Percentiles rank a stretch among this genome's conserved stretches.
phyloP scores from a whole-genome alignment of 129 eudicot species.

The Smallanthus sonchifolius region DNA sequence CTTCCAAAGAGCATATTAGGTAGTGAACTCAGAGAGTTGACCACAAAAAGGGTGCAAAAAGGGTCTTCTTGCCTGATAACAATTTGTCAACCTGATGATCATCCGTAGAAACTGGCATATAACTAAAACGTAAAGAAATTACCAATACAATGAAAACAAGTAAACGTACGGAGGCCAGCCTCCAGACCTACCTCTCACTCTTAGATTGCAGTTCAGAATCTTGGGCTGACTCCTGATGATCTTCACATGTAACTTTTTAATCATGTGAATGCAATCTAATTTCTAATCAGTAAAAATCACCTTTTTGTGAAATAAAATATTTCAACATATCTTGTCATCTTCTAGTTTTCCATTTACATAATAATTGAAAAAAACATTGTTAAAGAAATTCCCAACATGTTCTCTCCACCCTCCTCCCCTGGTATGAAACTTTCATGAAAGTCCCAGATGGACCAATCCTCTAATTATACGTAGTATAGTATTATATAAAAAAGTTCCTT shows the following conservation, averaged over 20 bases:
- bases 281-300: background rate
- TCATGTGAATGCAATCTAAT: constrained; percentile 1
- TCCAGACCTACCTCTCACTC: background rate
- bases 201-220: background rate
- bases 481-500: background rate
- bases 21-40: too few relatives aligned
- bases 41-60: too few relatives aligned
- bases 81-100: background rate
- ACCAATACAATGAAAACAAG: background rate
- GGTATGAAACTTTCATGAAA: background rate
- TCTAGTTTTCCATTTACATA: background rate
- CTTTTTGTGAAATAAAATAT: background rate
- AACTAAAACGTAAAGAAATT: background rate
- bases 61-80: background rate
- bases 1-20: too few relatives aligned
- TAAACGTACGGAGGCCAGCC: background rate
- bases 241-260: background rate
- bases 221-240: background rate
- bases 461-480: background rate
- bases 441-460: background rate
- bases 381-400: background rate
- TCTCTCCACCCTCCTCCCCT: background rate
- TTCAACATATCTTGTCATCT: background rate
- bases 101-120: background rate
- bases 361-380: background rate